A percentile compares a stretch with the other conserved stretches of the same genome.
phyloP scores from a whole-genome alignment of 2,329 filamentous ascomycete species.

The Phaeosphaeriaceae sp. region DNA sequence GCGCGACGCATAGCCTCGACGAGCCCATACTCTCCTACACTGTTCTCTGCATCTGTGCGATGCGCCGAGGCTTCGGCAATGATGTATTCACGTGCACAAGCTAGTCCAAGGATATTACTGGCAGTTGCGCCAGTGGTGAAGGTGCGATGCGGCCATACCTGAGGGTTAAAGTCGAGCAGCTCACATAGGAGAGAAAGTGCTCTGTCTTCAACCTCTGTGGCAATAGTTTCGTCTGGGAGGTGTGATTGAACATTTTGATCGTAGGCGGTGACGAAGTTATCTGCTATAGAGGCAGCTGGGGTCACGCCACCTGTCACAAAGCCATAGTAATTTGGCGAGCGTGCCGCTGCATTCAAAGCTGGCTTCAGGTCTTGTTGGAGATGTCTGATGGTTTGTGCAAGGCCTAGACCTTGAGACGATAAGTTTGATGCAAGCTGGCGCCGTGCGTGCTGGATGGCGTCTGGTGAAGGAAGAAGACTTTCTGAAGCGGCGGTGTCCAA shows the following conservation, averaged over 20 bases:
- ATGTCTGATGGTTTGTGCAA: conserved; percentile 52
- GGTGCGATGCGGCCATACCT: conserved; percentile 71
- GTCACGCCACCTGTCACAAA: conserved; percentile 86
- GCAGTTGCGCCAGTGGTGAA: conserved; percentile 79
- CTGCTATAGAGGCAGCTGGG: conserved; percentile 79
- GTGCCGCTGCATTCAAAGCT: conserved; percentile 70
- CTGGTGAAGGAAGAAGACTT: conserved; percentile 44
- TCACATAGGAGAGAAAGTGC: conserved; percentile 73
- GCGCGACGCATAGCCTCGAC: conserved; percentile 68
- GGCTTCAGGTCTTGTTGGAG: conserved; percentile 55
- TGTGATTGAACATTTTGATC: conserved; percentile 90
- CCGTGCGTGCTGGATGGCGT: conserved; percentile 39
- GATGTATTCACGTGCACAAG: conserved; percentile 73
- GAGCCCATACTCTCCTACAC: conserved; percentile 73
- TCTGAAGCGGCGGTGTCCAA: conserved; percentile 17
- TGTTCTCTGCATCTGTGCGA: conserved; percentile 36
- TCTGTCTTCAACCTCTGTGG: conserved; percentile 76
- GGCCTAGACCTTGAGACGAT: conserved; percentile 51
- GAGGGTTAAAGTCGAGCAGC: conserved; percentile 65
- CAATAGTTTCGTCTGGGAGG: conserved; percentile 74
- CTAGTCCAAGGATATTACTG: conserved; percentile 69
- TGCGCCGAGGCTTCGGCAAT: conserved; percentile 55
- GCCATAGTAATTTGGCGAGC: conserved; percentile 68
- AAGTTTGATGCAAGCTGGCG: conserved; percentile 46
- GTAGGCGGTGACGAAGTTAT: conserved; percentile 78